Percentiles rank a stretch among this genome's conserved stretches.
Conservation (phyloP, 768 basidiomycete species). For the Russula emetica region DNA sequence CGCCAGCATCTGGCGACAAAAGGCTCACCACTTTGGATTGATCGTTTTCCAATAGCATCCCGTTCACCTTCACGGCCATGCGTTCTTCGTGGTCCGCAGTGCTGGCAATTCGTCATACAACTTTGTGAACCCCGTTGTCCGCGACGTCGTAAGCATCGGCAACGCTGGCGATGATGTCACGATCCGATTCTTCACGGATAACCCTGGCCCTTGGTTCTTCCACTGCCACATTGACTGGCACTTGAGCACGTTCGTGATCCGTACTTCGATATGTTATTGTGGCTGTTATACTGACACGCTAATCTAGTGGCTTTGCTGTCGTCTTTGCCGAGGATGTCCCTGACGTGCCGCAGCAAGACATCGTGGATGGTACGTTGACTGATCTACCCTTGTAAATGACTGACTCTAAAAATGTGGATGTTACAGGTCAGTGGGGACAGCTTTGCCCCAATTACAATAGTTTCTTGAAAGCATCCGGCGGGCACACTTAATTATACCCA, state of each 20-base stretch:
- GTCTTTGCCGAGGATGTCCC: slow-evolving; percentile 25
- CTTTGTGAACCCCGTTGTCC: slow-evolving; percentile 26
- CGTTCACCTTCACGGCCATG: slow-evolving; percentile 25
- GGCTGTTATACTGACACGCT: slow-evolving; percentile 2
- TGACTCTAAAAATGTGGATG: not conserved
- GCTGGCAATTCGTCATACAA: slow-evolving; percentile 21
- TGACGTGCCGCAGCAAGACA: not conserved
- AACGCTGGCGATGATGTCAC: slow-evolving; percentile 23
- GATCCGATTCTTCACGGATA: slow-evolving; percentile 34
- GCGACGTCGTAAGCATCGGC: slow-evolving; percentile 29
- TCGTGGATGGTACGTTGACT: not conserved
- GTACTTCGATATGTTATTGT: slow-evolving; percentile 49
- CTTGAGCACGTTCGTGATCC: slow-evolving; percentile 48
- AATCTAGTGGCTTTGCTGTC: slow-evolving; percentile 18
- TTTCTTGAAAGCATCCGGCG: not conserved
- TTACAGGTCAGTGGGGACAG: not conserved
- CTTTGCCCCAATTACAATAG: slow-evolving; percentile 18
- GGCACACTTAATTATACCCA: not conserved
- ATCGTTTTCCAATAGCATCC: slow-evolving; percentile 13
- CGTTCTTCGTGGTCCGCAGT: slow-evolving; percentile 16
- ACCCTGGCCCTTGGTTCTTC: slow-evolving; percentile 33
- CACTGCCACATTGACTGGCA: slow-evolving; percentile 36
- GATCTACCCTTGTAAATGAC: not conserved
- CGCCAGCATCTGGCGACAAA: too few species aligned
- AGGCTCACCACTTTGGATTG: not conserved